Evolutionary conservation across 306 rosid genomes (phyloP), one percentile per base, ranked within the genome.

Genomic region (Quercus ilex): DNA sequence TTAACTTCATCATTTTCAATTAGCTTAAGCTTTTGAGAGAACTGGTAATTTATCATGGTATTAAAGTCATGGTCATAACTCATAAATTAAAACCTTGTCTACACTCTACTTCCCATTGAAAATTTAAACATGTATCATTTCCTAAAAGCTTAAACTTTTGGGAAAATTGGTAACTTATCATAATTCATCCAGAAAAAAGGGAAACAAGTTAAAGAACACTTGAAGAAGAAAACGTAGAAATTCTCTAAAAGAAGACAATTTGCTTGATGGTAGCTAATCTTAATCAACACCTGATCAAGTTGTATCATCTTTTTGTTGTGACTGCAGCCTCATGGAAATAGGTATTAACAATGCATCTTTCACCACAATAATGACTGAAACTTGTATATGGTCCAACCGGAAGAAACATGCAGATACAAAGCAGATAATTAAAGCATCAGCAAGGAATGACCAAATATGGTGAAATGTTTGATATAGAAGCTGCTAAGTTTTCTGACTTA

Each of bases 321-420:
- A 59, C 9, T 90, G 88, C 92, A 92, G 99, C 71, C 85, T 80
- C 79, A 86, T 78, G 93, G 90, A 85, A 80, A 82, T 79, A 84
- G 90, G 89, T 80, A 88, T 83, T 88, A 73, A 82, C 13, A 58
- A 41, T 68, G 78, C 85, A 77, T 74, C 78, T 77, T 43, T 73
- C 72, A 53, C 52, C 21, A 51, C 57, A 31, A 57, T 51, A 64
- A 51, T 55, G 35, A 53, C 71, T 26, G 76, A 18, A 69, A 46
- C 35, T 43, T 25, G 59, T 71, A 17, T 26, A 13, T 74, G 20
- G 26, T 43, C 55, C 28, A 6, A 68, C 43, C 12, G 19, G 74
- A 77, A 76, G 52, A 59, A 25, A 55, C 2, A 62, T 71, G 82
- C 68, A 58, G 33, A 69, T 20, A 18, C 65, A 57, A 55, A 5